Evolutionary conservation across 202 grass and related monocot genomes (phyloP).

Genomic region (Digitaria exilis): DNA sequence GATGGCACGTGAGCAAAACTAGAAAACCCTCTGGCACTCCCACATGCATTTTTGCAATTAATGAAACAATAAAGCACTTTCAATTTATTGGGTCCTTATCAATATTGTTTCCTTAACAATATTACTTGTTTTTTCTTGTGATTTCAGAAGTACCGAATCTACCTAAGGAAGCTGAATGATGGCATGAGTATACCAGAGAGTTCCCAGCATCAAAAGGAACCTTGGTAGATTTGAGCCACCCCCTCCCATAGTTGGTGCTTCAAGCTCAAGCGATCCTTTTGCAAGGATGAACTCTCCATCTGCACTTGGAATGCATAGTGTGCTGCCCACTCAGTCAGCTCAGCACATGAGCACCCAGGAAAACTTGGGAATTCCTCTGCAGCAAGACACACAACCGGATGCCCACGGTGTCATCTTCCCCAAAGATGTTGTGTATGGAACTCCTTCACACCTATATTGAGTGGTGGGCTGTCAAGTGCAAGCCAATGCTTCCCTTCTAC

Average conservation of each 20-base stretch:
- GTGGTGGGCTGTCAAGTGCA: no score
- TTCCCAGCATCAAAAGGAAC: slow-evolving; percentile 37
- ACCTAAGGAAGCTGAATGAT: slow-evolving; percentile 42
- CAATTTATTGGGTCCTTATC: background rate
- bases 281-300: slow-evolving; percentile 26
- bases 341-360: slow-evolving; percentile 2
- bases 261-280: slow-evolving; percentile 16
- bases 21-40: background rate
- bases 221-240: slow-evolving; percentile 25
- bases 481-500: no score
- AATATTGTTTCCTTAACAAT: background rate
- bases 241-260: background rate
- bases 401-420: no score
- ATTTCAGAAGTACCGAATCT: slow-evolving; percentile 67
- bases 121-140: slow-evolving; percentile 2
- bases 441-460: no score
- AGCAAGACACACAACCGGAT: background rate
- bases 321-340: slow-evolving; percentile 38
- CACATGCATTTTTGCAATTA: background rate
- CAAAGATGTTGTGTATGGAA: background rate
- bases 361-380: background rate
- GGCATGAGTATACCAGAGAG: slow-evolving; percentile 25
- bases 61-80: no score
- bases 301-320: slow-evolving; percentile 10
- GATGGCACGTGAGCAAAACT: background rate